phyloP scores from a whole-genome alignment of 176 grass and related monocot genomes.

The Avena atlantica region DNA sequence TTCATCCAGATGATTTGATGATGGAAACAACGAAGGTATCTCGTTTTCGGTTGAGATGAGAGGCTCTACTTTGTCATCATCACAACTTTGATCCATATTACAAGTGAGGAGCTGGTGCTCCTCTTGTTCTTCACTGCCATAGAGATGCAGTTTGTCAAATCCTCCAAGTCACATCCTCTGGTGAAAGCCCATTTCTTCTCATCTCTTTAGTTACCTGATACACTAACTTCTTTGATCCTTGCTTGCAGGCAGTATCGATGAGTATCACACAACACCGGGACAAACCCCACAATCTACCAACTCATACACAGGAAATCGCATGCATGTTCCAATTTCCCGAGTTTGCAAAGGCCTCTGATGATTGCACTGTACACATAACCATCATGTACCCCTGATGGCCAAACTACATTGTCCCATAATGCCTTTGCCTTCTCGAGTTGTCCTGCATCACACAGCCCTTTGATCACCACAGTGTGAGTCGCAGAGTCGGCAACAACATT shows the following conservation, averaged over 20 bases:
- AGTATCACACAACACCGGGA: constrained; percentile 75
- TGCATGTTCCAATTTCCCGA: constrained; percentile 72
- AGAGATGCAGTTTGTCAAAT: constrained; percentile 72
- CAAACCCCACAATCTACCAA: constrained; percentile 62
- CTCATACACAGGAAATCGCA: constrained; percentile 84
- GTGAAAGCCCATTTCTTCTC: constrained; percentile 77
- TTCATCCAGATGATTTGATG: neutral
- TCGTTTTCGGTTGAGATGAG: neutral
- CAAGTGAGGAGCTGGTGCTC: neutral
- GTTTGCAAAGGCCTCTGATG: constrained; percentile 63
- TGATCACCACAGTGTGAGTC: constrained; percentile 61
- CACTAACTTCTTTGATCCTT: constrained; percentile 64
- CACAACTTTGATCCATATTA: constrained; percentile 38
- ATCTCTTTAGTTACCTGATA: constrained; percentile 75
- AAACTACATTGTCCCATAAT: constrained; percentile 82
- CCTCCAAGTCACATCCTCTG: constrained; percentile 84
- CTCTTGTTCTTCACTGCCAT: constrained; percentile 38
- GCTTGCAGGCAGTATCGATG: constrained; percentile 66
- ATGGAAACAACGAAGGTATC: neutral
- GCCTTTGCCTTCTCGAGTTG: constrained; percentile 63
- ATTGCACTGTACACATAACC: constrained; percentile 78
- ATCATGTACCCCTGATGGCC: constrained; percentile 84
- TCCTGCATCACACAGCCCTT: constrained; percentile 59
- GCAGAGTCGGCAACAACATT: constrained; percentile 48
- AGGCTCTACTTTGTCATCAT: constrained; percentile 34